phyloP scores from a whole-genome alignment of 2,329 filamentous ascomycete species.

The Penicillium sp. region DNA sequence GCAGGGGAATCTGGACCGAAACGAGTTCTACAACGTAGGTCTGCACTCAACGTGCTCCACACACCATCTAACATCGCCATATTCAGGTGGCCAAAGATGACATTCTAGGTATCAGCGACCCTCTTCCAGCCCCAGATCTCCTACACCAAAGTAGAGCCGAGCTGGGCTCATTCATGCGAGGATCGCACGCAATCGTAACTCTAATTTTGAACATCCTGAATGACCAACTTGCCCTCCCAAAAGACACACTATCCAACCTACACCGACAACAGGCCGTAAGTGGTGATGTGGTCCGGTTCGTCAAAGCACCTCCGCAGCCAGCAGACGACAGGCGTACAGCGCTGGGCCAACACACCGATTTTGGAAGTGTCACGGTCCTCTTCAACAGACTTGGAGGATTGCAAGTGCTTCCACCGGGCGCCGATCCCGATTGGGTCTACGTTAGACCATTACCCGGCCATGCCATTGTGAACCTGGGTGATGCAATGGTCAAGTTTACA shows the following conservation, averaged over 20 bases:
- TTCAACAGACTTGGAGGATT: constrained; percentile 56
- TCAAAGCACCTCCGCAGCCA: constrained; percentile 49
- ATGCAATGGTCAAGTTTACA: constrained; percentile 46
- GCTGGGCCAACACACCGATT: constrained; percentile 55
- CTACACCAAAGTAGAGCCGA: constrained; percentile 36
- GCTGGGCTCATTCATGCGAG: constrained; percentile 45
- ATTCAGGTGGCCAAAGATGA: constrained; percentile 51
- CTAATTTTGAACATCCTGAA: constrained; percentile 47
- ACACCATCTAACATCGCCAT: neutral
- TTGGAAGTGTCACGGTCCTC: constrained; percentile 54
- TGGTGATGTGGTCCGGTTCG: constrained; percentile 54
- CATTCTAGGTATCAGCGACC: constrained; percentile 41
- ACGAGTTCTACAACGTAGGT: constrained; percentile 55
- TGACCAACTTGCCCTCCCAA: constrained; percentile 42
- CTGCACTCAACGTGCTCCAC: neutral
- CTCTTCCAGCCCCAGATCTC: constrained; percentile 44
- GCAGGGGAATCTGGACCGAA: constrained; percentile 49
- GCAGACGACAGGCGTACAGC: constrained; percentile 42
- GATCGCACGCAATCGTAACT: constrained; percentile 46
- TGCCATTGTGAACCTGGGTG: constrained; percentile 45
- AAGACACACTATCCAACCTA: constrained; percentile 43
- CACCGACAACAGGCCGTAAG: constrained; percentile 45
- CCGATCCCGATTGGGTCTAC: constrained; percentile 49
- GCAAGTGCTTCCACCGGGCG: constrained; percentile 48
- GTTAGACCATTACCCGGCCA: constrained; percentile 51